Evolutionary conservation across 78 protist species (phyloP).

Genomic region (Speleostelium caveatum): DNA sequence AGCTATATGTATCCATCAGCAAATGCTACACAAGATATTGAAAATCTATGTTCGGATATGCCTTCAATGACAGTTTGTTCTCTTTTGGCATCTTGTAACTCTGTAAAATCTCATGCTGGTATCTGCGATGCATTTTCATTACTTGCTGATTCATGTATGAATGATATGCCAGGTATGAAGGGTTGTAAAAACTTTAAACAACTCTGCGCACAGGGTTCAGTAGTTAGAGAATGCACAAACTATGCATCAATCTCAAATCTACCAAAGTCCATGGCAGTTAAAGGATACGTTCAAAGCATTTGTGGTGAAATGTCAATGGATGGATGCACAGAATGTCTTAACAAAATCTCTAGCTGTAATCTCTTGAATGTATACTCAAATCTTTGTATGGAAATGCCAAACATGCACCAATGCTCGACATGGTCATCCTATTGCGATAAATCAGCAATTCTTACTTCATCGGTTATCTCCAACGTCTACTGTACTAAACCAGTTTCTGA

Average conservation of each 20-base stretch:
- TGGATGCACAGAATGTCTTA: constrained; percentile 31
- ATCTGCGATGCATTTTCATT: constrained; percentile 41
- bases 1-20: not conserved
- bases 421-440: constrained; percentile 25
- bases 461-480: not conserved
- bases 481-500: not conserved
- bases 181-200: constrained; percentile 17
- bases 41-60: constrained; percentile 31
- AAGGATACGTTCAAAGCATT: constrained; percentile 1
- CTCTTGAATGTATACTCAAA: constrained; percentile 23
- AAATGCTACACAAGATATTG: constrained; percentile 5
- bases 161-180: constrained; percentile 68
- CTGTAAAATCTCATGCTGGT: not conserved
- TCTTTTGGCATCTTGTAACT: not conserved
- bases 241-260: not conserved
- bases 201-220: constrained; percentile 21
- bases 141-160: constrained; percentile 29
- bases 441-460: not conserved
- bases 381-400: constrained; percentile 70
- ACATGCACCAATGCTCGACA: constrained; percentile 48
- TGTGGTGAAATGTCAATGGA: constrained; percentile 59
- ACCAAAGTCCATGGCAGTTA: not conserved
- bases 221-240: constrained; percentile 2
- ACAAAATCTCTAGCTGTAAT: not conserved
- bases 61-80: constrained; percentile 47